Evolutionary conservation across 495 filamentous ascomycete genomes (phyloP).

Genomic region (Articulospora tetracladia): DNA sequence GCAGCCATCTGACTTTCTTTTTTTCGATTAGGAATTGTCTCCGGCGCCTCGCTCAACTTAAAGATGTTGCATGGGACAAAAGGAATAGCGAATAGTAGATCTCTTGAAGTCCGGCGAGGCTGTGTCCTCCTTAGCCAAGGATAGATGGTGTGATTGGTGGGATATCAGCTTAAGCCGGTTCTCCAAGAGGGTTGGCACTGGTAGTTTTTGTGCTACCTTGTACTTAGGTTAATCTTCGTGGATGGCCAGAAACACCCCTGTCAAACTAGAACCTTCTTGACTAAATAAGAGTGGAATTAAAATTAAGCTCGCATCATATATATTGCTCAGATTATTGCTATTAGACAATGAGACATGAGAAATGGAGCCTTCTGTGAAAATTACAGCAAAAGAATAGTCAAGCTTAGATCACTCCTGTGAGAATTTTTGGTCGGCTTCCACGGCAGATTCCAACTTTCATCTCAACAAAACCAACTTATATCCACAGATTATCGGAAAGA

Average conservation of each 20-base stretch:
- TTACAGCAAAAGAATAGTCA: too few species aligned
- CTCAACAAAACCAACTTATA: neutral
- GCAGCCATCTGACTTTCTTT: conserved; percentile 2
- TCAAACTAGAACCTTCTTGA: too few species aligned
- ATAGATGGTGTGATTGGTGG: neutral
- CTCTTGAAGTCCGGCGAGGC: neutral
- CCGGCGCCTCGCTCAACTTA: neutral
- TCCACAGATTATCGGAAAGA: neutral
- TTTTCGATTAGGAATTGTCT: conserved; percentile 5
- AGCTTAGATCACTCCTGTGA: too few species aligned
- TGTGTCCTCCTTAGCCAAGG: neutral
- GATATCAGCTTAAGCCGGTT: neutral
- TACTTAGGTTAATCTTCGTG: too few species aligned
- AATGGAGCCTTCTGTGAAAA: too few species aligned
- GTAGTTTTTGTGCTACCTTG: too few species aligned
- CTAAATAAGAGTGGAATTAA: too few species aligned
- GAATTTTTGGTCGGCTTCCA: too few species aligned
- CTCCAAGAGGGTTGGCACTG: neutral
- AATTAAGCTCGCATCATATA: too few species aligned
- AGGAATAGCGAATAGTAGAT: neutral
- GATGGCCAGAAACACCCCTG: too few species aligned
- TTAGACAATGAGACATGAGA: too few species aligned
- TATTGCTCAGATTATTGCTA: too few species aligned
- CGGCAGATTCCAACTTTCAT: neutral
- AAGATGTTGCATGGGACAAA: neutral